Base-by-base conservation (phyloP, 345 rosid species). In the Arabidopsis suecica region DNA sequence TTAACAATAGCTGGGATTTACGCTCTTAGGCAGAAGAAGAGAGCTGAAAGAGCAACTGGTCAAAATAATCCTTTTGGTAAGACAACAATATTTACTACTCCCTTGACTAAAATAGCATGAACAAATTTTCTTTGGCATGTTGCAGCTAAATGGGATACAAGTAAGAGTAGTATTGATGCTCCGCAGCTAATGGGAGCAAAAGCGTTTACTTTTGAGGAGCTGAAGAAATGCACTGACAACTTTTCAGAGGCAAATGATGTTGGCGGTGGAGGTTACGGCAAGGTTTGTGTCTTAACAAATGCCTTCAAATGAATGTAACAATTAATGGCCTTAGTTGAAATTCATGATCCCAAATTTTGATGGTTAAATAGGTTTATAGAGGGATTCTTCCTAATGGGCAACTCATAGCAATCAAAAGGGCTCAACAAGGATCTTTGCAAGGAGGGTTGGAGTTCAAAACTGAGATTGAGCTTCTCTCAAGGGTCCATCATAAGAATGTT, bases 241-340 rank as follows among this genome's bases (percentile, higher is more conserved):
- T 96, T 96, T 80, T 86, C 94, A 32, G 87, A 89, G 9, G 72
- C 87, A 77, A 91, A 83, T 68, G 86, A 75, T 55, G 67, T 91
- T 63, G 96, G 99, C 18, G 87, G 89, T 10, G 98, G 99, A 16
- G 99, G 97, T 50, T 93, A 89, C 73, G 99, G 99, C 48, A 87
- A 93, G 93, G 97, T 89, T 66, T 56, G 63, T 71, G 50, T 65
- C 22, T 23, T 42, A 37, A 10, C 7, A 22, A 4, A 16, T 64
- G 50, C 2, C 7, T 28, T 65, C 3, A 47, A 0, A 0, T 57
- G 4, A 64, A 53, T 23, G 8, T 8, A 64, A 8, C 8, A 67
- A 16, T 0, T 16, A 16, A 28, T 65, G 53, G 1, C 2, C 5
- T 36, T 40, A 22, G 44, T 30, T 57, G 37, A 1, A 49, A 40